Percentiles rank a stretch among this genome's conserved stretches.
Conservation (phyloP, 2,329 filamentous ascomycete species). For the Leptographium radiaticola region DNA sequence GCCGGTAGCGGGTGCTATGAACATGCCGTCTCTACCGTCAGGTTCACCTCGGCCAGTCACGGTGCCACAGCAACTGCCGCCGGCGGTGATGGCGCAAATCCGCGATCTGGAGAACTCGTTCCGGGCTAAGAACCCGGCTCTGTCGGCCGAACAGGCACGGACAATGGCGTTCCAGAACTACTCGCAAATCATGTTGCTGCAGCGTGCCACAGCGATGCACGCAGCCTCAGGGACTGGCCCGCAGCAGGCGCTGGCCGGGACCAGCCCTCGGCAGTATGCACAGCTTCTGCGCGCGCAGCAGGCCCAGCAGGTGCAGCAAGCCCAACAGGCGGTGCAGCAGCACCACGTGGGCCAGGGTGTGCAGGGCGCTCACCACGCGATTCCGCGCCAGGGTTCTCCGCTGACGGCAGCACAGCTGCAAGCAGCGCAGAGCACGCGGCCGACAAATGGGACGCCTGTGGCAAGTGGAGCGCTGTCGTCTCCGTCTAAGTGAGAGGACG, state of each 20-base stretch:
- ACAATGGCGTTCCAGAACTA: slow-evolving; percentile 39
- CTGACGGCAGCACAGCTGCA: slow-evolving; percentile 5
- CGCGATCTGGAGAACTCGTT: slow-evolving; percentile 39
- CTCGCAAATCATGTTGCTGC: slow-evolving; percentile 32
- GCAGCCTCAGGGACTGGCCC: slow-evolving; percentile 37
- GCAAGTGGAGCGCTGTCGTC: not conserved
- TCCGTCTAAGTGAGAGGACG: not conserved
- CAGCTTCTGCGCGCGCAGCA: slow-evolving; percentile 45
- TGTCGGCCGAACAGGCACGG: slow-evolving; percentile 35
- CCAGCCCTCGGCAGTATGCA: slow-evolving; percentile 46
- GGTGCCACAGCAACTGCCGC: slow-evolving; percentile 29
- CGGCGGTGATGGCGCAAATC: slow-evolving; percentile 34
- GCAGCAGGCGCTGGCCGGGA: slow-evolving; percentile 32
- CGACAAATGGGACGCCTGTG: slow-evolving; percentile 1
- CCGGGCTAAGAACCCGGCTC: slow-evolving; percentile 35
- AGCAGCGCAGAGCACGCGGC: slow-evolving; percentile 1
- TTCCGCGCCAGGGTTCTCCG: slow-evolving; percentile 3
- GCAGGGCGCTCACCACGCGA: slow-evolving; percentile 2
- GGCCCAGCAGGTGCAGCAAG: slow-evolving; percentile 19
- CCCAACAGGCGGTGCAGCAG: slow-evolving; percentile 32
- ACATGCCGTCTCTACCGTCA: slow-evolving; percentile 31
- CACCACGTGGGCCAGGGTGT: slow-evolving; percentile 1
- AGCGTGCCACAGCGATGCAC: slow-evolving; percentile 38
- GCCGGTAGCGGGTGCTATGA: slow-evolving; percentile 17
- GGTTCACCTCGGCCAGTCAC: slow-evolving; percentile 26